A percentile compares a stretch with the other conserved stretches of the same genome.
Evolutionary conservation across 306 rosid genomes (phyloP).

Genomic region (Vigna hirtella): DNA sequence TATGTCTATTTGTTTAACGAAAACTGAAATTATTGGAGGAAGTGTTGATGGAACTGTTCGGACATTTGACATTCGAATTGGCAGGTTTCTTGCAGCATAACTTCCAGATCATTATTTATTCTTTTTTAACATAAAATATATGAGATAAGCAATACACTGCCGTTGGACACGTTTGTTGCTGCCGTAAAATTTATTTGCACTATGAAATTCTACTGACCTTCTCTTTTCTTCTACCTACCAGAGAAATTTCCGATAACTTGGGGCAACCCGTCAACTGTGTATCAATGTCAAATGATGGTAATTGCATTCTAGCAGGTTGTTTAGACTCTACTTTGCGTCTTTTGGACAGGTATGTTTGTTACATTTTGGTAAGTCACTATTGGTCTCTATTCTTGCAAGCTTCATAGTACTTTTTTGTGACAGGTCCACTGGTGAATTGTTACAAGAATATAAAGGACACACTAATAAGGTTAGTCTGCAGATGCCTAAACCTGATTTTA

Average conservation of each 20-base stretch:
- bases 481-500: constrained; percentile 38
- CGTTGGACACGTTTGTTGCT: constrained; percentile 1
- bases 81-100: constrained; percentile 62
- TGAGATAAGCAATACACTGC: neutral
- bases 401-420: constrained; percentile 43
- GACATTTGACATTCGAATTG: constrained; percentile 83
- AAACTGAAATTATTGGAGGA: constrained; percentile 85
- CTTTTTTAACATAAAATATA: too few relatives aligned
- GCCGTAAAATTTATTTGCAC: constrained; percentile 5
- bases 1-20: constrained; percentile 87
- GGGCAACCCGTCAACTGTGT: constrained; percentile 96
- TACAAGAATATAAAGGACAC: constrained; percentile 90
- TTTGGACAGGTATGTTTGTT: constrained; percentile 67
- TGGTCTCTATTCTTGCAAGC: constrained; percentile 10
- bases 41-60: constrained; percentile 98
- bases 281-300: constrained; percentile 91
- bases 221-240: constrained; percentile 39
- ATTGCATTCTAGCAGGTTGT: constrained; percentile 85
- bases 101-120: neutral
- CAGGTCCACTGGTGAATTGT: constrained; percentile 83
- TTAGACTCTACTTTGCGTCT: constrained; percentile 84
- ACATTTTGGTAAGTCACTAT: neutral
- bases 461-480: constrained; percentile 74
- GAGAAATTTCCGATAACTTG: constrained; percentile 81
- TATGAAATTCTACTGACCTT: neutral